Conservation (phyloP, 768 basidiomycete genomes). For the Leucosporidium creatinivorum region DNA sequence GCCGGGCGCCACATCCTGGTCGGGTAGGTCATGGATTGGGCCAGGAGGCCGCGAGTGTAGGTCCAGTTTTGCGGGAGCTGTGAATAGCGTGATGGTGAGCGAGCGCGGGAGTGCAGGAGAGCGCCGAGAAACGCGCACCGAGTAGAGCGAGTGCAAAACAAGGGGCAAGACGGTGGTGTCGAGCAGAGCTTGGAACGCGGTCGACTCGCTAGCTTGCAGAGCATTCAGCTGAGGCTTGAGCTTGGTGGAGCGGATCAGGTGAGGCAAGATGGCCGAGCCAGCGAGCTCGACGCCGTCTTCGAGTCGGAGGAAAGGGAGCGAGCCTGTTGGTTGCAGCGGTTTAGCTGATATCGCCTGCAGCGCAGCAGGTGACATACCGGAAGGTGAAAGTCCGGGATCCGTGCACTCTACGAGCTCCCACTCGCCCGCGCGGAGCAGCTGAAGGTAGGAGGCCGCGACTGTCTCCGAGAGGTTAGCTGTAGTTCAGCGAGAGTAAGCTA, state of each 20-base stretch:
- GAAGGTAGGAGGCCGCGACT: slow-evolving; percentile 30
- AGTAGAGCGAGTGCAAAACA: slow-evolving; percentile 32
- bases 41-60: slow-evolving; percentile 23
- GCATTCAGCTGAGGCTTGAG: not conserved
- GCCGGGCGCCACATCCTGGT: slow-evolving; percentile 18
- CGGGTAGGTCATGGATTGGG: slow-evolving; percentile 21
- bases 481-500: not conserved
- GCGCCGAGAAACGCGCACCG: not conserved
- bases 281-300: slow-evolving; percentile 12
- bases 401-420: slow-evolving; percentile 18
- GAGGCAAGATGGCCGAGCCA: slow-evolving; percentile 15
- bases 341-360: not conserved
- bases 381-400: slow-evolving; percentile 8
- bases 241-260: slow-evolving; percentile 6
- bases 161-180: slow-evolving; percentile 27
- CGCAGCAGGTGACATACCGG: not conserved
- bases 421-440: slow-evolving; percentile 21
- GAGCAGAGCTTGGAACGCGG: slow-evolving; percentile 27
- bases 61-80: slow-evolving; percentile 29
- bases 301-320: slow-evolving; percentile 11
- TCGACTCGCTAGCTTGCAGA: not conserved
- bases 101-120: not conserved
- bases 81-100: not conserved
- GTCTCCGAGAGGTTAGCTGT: not conserved
- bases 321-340: slow-evolving; percentile 3